These are phyloP conservation scores for Cucurbita maxima DNA, from an alignment of 306 rosid species.

Conservation along the genomic window DNA sequence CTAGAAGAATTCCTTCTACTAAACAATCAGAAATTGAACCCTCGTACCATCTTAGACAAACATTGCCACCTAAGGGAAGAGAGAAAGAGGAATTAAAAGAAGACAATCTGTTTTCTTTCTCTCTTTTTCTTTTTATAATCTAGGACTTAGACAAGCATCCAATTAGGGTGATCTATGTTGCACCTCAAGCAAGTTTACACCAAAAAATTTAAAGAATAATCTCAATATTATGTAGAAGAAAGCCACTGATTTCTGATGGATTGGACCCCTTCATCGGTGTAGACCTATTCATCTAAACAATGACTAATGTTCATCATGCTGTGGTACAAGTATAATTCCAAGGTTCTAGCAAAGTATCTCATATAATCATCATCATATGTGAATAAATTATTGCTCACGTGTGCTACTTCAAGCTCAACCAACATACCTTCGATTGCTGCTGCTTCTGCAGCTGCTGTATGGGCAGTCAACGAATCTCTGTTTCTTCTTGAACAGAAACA, in stretches of 20 bases:
- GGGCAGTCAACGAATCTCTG: slow-evolving; percentile 16
- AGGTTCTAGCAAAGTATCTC: not conserved
- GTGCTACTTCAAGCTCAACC: not conserved
- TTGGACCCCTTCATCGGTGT: not conserved
- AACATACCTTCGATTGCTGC: slow-evolving; percentile 29
- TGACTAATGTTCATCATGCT: not conserved
- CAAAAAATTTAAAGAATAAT: not conserved
- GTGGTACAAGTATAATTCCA: not conserved
- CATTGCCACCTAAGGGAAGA: not conserved
- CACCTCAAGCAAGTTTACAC: not conserved
- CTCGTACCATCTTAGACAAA: not conserved
- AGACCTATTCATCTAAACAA: not conserved
- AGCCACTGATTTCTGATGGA: not conserved
- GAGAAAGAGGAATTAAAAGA: not conserved
- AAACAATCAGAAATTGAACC: not conserved
- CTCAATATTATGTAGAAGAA: not conserved
- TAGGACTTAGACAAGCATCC: not conserved
- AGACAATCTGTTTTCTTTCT: not conserved
- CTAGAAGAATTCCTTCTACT: not conserved
- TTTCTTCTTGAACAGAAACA: slow-evolving; percentile 20
- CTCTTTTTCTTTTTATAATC: not conserved
- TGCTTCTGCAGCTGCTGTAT: slow-evolving; percentile 14
- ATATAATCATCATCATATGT: not conserved
- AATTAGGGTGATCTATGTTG: not conserved
- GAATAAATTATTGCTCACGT: not conserved